Conservation (phyloP, 352 stramenopile genomes). For the Globisporangium splendens region DNA sequence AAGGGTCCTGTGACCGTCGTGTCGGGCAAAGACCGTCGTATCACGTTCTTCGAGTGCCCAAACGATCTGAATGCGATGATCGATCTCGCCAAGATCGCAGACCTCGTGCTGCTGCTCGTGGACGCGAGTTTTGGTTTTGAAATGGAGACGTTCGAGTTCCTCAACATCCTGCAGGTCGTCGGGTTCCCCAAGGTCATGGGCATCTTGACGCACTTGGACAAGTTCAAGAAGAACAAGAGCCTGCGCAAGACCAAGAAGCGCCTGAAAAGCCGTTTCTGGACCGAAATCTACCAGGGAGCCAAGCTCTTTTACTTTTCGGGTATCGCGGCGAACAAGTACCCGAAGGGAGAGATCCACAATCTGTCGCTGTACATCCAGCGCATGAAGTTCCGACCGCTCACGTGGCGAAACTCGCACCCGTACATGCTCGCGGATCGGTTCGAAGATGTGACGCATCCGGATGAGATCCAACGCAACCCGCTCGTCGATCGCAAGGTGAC, state of each 20-base stretch:
- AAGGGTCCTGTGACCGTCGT: conserved; percentile 99
- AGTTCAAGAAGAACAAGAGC: conserved; percentile 98
- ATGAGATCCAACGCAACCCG: conserved; percentile 92
- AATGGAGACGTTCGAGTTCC: conserved; percentile 99
- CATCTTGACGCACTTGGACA: conserved; percentile 98
- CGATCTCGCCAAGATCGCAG: conserved; percentile 98
- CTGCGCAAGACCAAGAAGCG: conserved; percentile 98
- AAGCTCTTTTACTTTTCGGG: conserved; percentile 98
- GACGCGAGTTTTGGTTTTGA: conserved; percentile 99
- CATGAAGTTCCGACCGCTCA: conserved; percentile 97
- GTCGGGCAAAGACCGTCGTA: conserved; percentile 95
- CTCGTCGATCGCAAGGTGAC: conserved; percentile 92
- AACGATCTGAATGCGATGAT: conserved; percentile 92
- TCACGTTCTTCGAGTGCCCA: conserved; percentile 99
- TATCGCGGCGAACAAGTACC: conserved; percentile 98
- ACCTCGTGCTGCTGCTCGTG: conserved; percentile 98
- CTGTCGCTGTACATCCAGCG: conserved; percentile 96
- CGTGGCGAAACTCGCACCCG: conserved; percentile 99
- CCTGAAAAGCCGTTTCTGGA: conserved; percentile 99
- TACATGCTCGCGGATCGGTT: conserved; percentile 98
- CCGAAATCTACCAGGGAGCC: conserved; percentile 94
- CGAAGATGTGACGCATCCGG: conserved; percentile 96
- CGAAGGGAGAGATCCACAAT: conserved; percentile 99
- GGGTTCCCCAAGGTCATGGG: conserved; percentile 96
- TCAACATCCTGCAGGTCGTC: conserved; percentile 98